Conservation (phyloP, 805 yeast species). For the Candida nitratophila region DNA sequence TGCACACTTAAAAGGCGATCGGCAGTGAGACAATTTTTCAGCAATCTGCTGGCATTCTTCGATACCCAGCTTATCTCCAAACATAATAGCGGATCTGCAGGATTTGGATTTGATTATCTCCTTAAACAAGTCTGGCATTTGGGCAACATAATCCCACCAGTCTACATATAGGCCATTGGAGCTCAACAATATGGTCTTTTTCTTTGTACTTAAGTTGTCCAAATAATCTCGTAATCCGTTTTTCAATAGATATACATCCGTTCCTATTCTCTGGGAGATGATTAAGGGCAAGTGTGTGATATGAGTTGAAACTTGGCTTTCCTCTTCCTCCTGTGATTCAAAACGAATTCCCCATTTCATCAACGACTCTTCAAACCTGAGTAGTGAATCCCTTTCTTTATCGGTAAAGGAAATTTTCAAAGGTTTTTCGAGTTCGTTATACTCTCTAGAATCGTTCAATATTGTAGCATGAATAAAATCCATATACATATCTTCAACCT, state of each 20-base stretch:
- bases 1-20: constrained; percentile 71
- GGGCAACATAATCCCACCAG: constrained; percentile 33
- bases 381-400: constrained; percentile 28
- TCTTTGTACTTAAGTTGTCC: constrained; percentile 30
- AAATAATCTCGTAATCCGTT: constrained; percentile 36
- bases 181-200: constrained; percentile 7
- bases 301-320: constrained; percentile 4
- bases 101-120: constrained; percentile 54
- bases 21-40: constrained; percentile 36
- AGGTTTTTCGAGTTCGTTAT: constrained; percentile 3
- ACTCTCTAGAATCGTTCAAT: not conserved
- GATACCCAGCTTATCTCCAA: constrained; percentile 47
- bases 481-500: constrained; percentile 44
- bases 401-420: constrained; percentile 17
- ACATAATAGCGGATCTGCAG: constrained; percentile 64
- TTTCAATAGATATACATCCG: constrained; percentile 24
- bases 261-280: constrained; percentile 18
- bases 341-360: constrained; percentile 37
- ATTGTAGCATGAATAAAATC: constrained; percentile 27
- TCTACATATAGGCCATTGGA: not conserved
- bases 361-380: constrained; percentile 22
- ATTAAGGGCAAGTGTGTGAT: constrained; percentile 40
- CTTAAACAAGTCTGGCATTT: constrained; percentile 44
- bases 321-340: too few relatives aligned
- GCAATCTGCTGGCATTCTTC: constrained; percentile 41